phyloP scores from a whole-genome alignment of 208 protist species.

The Phytomonas francai region DNA sequence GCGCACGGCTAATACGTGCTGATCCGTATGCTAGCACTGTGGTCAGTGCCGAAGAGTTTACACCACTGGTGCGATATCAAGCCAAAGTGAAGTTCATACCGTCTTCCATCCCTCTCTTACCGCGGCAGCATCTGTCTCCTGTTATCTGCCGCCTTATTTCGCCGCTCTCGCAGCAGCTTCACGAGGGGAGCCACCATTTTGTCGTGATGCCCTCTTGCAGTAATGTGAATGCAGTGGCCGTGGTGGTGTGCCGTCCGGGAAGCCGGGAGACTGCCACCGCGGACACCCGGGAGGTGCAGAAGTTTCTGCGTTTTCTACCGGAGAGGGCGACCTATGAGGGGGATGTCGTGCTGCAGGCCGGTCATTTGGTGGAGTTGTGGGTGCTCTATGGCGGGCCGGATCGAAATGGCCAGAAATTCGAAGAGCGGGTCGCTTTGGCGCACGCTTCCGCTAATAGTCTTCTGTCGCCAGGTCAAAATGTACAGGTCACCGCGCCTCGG shows the following conservation, averaged over 20 bases:
- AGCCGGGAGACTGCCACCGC: not conserved
- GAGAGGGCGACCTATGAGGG: constrained; percentile 37
- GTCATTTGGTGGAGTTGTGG: constrained; percentile 62
- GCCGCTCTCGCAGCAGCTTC: constrained; percentile 42
- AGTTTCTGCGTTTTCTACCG: constrained; percentile 48
- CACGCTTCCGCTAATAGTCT: too few species aligned
- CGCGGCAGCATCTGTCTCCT: constrained; percentile 66
- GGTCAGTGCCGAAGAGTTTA: constrained; percentile 29
- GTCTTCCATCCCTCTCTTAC: constrained; percentile 36
- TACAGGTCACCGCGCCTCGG: too few species aligned
- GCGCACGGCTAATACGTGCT: constrained; percentile 46
- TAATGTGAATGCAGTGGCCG: constrained; percentile 66
- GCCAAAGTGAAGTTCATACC: constrained; percentile 68
- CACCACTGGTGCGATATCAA: constrained; percentile 62
- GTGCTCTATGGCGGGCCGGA: constrained; percentile 75
- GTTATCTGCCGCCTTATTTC: constrained; percentile 60
- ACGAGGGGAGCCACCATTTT: constrained; percentile 34
- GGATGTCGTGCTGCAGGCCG: constrained; percentile 24
- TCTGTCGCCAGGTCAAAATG: too few species aligned
- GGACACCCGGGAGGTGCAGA: constrained; percentile 24
- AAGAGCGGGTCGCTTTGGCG: constrained; percentile 19
- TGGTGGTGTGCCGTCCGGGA: constrained; percentile 22
- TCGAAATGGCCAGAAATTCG: constrained; percentile 52
- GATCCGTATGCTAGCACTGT: constrained; percentile 61
- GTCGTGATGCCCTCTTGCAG: constrained; percentile 76